Conservation (phyloP, 805 yeast species). For the Barnettozyma botsteinii region DNA sequence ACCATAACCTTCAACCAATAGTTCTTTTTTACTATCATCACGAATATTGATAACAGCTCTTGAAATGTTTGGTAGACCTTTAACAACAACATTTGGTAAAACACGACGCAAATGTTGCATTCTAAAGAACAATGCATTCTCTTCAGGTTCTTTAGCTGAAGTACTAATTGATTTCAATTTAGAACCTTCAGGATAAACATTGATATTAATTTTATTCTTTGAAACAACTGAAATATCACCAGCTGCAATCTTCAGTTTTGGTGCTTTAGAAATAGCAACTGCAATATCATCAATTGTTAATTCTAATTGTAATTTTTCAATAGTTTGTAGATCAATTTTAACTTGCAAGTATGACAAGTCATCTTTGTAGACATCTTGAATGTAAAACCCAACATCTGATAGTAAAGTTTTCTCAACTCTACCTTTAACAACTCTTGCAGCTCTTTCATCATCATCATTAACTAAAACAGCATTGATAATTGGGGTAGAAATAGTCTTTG, state of each 20-base stretch:
- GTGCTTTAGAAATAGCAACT: slow-evolving; percentile 72
- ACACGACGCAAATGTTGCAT: slow-evolving; percentile 86
- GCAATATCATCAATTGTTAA: slow-evolving; percentile 83
- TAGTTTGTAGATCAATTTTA: slow-evolving; percentile 75
- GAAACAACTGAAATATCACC: slow-evolving; percentile 67
- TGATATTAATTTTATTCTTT: slow-evolving; percentile 58
- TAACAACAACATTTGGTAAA: slow-evolving; percentile 82
- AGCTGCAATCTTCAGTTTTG: slow-evolving; percentile 77
- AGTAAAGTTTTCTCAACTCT: slow-evolving; percentile 88
- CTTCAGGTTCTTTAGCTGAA: slow-evolving; percentile 32
- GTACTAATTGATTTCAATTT: slow-evolving; percentile 38
- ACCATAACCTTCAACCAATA: slow-evolving; percentile 97
- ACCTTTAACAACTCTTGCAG: slow-evolving; percentile 98
- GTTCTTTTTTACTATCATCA: slow-evolving; percentile 80
- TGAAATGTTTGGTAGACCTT: slow-evolving; percentile 85
- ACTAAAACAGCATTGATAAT: slow-evolving; percentile 92
- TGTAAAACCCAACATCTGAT: slow-evolving; percentile 79
- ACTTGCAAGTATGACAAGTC: slow-evolving; percentile 73
- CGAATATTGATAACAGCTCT: slow-evolving; percentile 95
- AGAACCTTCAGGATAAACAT: slow-evolving; percentile 42
- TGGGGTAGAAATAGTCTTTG: slow-evolving; percentile 92
- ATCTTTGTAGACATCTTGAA: slow-evolving; percentile 90
- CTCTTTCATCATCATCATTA: slow-evolving; percentile 90
- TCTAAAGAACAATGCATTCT: slow-evolving; percentile 66
- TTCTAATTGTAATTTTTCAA: slow-evolving; percentile 87